These are phyloP conservation scores for Heterobasidion occidentale DNA, from an alignment of 1,284 basidiomycete genomes.

Conservation along the genomic window DNA sequence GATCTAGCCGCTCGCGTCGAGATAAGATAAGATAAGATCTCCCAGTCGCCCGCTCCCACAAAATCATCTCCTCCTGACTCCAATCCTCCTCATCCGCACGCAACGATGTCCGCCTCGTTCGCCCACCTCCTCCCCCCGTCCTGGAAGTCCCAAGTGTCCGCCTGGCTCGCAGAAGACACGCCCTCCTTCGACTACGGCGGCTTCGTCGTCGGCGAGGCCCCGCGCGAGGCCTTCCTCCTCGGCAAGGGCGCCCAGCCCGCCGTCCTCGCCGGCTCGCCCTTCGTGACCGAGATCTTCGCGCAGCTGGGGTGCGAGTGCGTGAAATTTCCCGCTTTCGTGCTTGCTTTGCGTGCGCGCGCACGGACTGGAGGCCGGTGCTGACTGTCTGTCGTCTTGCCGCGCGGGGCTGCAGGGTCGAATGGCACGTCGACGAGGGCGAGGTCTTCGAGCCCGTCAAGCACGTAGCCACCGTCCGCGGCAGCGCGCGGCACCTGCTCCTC, in stretches of 20 bases:
- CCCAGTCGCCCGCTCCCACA: background rate
- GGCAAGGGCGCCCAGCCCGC: conserved; percentile 76
- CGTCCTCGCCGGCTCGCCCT: conserved; percentile 91
- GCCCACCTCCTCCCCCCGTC: conserved; percentile 82
- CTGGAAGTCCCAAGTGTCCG: conserved; percentile 78
- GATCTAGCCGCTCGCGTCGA: no score
- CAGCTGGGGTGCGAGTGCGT: conserved; percentile 88
- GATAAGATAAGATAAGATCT: no score
- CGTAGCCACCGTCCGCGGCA: conserved; percentile 88
- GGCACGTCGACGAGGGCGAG: conserved; percentile 86
- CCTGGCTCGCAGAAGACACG: conserved; percentile 91
- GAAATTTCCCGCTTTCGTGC: background rate
- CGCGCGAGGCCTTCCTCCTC: conserved; percentile 82
- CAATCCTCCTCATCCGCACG: background rate
- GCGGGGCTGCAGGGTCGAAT: conserved; percentile 51
- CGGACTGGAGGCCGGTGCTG: background rate
- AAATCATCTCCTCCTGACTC: background rate
- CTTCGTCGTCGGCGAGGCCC: conserved; percentile 90
- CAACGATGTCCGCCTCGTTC: conserved; percentile 23
- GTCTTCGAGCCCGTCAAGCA: conserved; percentile 76
- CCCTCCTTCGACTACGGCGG: conserved; percentile 98
- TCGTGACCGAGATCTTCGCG: conserved; percentile 90
- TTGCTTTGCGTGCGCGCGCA: background rate
- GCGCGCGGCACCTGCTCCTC: conserved; percentile 82
- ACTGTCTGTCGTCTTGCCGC: background rate